Base-by-base conservation (phyloP, 345 rosid genomes). In the Populus alba region DNA sequence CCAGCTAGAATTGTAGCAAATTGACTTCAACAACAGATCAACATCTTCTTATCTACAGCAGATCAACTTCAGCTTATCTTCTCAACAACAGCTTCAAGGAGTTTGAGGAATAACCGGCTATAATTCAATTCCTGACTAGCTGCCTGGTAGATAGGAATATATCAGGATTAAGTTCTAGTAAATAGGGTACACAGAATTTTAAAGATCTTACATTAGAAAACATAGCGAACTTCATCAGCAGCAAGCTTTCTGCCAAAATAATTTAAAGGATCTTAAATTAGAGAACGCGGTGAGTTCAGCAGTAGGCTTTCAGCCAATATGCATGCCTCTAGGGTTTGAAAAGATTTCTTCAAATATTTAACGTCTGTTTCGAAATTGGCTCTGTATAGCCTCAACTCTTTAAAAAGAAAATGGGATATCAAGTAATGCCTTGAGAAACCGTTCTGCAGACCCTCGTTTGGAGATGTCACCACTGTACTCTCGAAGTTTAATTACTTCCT, bases 321-420 rank as follows among this genome's bases (percentile, higher is more conserved):
- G 8, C 67, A 35, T 87, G 91, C 99, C 97, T 96, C 98, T 72
- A 96, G 87, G 66, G 97, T 92, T 80, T 92, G 92, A 84, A 94
- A 94, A 71, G 95, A 90, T 80, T 89, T 94, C 77, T 89, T 91
- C 80, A 94, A 84, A 80, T 96, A 96, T 84, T 88, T 90, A 59
- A 94, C 89, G 88, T 96, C 99, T 51, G 97, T 83, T 69, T 96
- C 97, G 57, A 96, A 96, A 87, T 89, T 96, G 81, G 97, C 98
- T 86, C 97, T 87, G 81, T 96, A 96, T 33, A 96, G 97, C 97
- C 81, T 94, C 98, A 47, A 94, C 97, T 89, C 99, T 90, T 89
- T 83, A 92, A 80, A 96, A 96, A 55, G 99, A 94, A 84, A 89
- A 91, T 20, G 99, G 99, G 61, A 94, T 88, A 84, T 92, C 94